These are phyloP conservation scores for Pseudoturritis turrita DNA, from an alignment of 345 rosid genomes.

Conservation along the genomic window DNA sequence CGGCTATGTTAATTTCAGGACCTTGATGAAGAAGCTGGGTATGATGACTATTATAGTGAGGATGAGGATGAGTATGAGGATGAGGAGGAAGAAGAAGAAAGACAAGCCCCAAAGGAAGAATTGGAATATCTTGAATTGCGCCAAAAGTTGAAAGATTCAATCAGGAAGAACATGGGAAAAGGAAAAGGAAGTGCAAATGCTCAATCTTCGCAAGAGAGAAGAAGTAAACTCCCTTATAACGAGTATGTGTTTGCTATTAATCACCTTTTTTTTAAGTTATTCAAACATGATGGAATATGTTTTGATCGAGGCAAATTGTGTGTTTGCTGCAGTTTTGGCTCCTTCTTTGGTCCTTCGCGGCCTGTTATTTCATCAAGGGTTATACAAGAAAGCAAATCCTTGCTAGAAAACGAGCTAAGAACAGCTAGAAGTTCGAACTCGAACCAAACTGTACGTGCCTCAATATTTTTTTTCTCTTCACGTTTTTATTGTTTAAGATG, in stretches of 20 bases:
- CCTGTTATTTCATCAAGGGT: constrained; percentile 90
- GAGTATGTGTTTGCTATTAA: constrained; percentile 44
- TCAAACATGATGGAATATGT: not conserved
- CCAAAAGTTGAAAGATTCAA: constrained; percentile 55
- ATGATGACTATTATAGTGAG: constrained; percentile 31
- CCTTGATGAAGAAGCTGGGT: constrained; percentile 26
- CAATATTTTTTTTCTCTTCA: not conserved
- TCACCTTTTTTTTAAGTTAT: not conserved
- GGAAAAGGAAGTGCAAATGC: constrained; percentile 42
- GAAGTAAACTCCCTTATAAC: constrained; percentile 46
- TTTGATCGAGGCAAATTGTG: not conserved
- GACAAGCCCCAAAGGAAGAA: constrained; percentile 27
- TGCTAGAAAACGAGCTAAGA: constrained; percentile 66
- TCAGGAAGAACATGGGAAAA: constrained; percentile 48
- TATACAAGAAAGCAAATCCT: constrained; percentile 91
- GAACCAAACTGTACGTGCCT: constrained; percentile 42
- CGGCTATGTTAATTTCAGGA: constrained; percentile 20
- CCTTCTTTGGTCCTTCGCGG: constrained; percentile 92
- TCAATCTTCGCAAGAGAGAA: constrained; percentile 37
- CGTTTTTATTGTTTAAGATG: not conserved
- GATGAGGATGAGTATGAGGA: constrained; percentile 19
- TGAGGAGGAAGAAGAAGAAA: constrained; percentile 38
- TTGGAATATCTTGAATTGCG: constrained; percentile 63
- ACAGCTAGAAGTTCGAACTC: constrained; percentile 33
- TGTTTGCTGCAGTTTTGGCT: constrained; percentile 63